A percentile compares a stretch with the other conserved stretches of the same genome.
phyloP scores from a whole-genome alignment of 805 yeast species.

The Metschnikowia arizonensis region DNA sequence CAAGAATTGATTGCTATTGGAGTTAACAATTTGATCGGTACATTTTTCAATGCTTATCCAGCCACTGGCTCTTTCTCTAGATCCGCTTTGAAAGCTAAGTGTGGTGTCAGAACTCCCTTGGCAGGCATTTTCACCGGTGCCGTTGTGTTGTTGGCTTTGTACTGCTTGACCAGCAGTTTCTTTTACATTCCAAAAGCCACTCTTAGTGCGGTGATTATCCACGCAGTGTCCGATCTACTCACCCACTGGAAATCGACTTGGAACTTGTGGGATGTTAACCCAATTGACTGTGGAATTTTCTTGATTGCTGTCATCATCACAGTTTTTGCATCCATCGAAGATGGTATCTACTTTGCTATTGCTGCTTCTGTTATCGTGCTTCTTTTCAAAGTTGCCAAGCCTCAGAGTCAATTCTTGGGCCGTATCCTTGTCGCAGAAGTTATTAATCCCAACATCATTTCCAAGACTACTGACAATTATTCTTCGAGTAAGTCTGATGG shows the following conservation, averaged over 20 bases:
- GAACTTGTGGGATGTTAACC: constrained; percentile 68
- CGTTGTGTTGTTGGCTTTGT: constrained; percentile 82
- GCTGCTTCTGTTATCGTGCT: constrained; percentile 76
- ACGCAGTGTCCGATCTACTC: constrained; percentile 84
- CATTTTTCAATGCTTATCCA: constrained; percentile 90
- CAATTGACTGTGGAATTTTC: constrained; percentile 72
- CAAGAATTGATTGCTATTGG: constrained; percentile 95
- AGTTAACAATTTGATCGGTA: constrained; percentile 82
- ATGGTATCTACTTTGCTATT: constrained; percentile 87
- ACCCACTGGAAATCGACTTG: constrained; percentile 65
- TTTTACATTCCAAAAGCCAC: constrained; percentile 89
- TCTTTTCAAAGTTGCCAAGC: constrained; percentile 71
- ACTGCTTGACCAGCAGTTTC: constrained; percentile 78
- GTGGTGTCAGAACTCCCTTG: constrained; percentile 92
- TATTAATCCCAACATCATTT: constrained; percentile 52
- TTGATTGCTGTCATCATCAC: constrained; percentile 68
- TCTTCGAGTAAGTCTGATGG: constrained; percentile 21
- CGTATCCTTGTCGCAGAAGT: constrained; percentile 68
- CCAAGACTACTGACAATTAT: constrained; percentile 16
- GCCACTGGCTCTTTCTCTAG: constrained; percentile 95
- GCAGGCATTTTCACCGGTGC: constrained; percentile 90
- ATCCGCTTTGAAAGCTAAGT: constrained; percentile 89
- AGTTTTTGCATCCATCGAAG: constrained; percentile 74
- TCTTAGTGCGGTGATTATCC: constrained; percentile 82
- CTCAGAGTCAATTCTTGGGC: constrained; percentile 81